Evolutionary conservation across 768 basidiomycete species (phyloP).

Genomic region (Pulveroboletus sp.): DNA sequence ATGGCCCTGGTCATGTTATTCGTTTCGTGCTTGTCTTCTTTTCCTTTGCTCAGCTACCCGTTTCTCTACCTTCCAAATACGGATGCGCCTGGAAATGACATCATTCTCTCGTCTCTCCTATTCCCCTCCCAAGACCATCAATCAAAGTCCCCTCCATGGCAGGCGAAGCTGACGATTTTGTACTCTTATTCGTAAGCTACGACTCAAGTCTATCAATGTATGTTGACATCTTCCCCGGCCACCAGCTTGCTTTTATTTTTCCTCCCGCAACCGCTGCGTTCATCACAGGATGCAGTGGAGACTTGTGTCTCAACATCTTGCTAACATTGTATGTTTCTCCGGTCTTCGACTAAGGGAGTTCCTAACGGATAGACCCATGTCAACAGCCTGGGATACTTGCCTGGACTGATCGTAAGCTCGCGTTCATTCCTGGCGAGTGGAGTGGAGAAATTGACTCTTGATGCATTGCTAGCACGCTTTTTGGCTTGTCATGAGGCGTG

Average conservation of each 20-base stretch:
- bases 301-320: conserved; percentile 75
- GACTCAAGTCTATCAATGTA: rapidly evolving
- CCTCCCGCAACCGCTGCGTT: conserved; percentile 75
- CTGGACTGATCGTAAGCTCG: conserved; percentile 47
- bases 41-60: not conserved
- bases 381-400: conserved; percentile 65
- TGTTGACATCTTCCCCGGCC: not conserved
- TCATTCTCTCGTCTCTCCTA: conserved; percentile 11
- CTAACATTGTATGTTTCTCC: conserved; percentile 62
- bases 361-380: not conserved
- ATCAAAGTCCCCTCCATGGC: conserved; percentile 11
- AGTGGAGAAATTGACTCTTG: not conserved
- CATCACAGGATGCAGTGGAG: conserved; percentile 75
- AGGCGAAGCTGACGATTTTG: conserved; percentile 1
- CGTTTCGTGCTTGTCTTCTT: conserved; percentile 14
- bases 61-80: conserved; percentile 12
- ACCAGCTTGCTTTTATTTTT: conserved; percentile 67
- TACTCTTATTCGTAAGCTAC: conserved; percentile 11
- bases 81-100: conserved; percentile 20
- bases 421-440: not conserved
- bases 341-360: too few species aligned
- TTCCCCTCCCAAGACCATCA: not conserved
- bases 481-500: conserved; percentile 81
- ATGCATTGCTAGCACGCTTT: conserved; percentile 56
- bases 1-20: not conserved